phyloP scores from a whole-genome alignment of 345 rosid species.

The Odontarrhena argentea region DNA sequence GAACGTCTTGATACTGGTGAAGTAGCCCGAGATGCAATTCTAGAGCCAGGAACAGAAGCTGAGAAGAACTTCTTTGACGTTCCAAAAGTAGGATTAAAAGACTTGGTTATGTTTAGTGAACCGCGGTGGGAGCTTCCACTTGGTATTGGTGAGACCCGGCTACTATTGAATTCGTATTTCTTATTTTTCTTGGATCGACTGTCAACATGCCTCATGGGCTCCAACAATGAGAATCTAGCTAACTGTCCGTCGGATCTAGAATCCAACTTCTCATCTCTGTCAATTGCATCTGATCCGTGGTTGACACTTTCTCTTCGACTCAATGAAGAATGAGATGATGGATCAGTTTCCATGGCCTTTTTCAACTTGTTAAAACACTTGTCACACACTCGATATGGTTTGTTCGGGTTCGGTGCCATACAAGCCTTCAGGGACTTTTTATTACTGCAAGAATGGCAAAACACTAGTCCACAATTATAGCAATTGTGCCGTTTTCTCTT shows the following conservation, averaged over 20 bases:
- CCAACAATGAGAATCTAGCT: conserved; percentile 83
- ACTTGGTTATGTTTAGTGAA: conserved; percentile 70
- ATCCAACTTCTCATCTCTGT: conserved; percentile 86
- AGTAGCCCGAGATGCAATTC: conserved; percentile 97
- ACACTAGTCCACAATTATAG: conserved; percentile 84
- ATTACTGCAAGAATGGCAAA: conserved; percentile 94
- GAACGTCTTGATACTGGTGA: conserved; percentile 95
- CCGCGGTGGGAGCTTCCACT: conserved; percentile 83
- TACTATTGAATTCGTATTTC: conserved; percentile 88
- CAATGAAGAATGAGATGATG: conserved; percentile 65
- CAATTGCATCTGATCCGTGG: conserved; percentile 62
- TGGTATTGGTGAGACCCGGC: conserved; percentile 96
- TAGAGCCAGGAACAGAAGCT: conserved; percentile 98
- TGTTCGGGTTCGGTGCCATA: conserved; percentile 96
- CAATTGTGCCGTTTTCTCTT: conserved; percentile 75
- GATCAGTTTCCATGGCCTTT: conserved; percentile 71
- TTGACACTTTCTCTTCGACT: conserved; percentile 77
- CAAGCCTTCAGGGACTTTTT: conserved; percentile 93
- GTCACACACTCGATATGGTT: conserved; percentile 94
- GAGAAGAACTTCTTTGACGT: conserved; percentile 97
- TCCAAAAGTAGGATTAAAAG: conserved; percentile 84
- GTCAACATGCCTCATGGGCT: conserved; percentile 75
- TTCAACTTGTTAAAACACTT: conserved; percentile 78
- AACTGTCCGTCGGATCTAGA: conserved; percentile 74
- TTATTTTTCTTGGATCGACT: conserved; percentile 77